Percentiles rank a stretch among this genome's conserved stretches.
Conservation (phyloP, 108 stramenopile genomes). For the Seminavis robusta region DNA sequence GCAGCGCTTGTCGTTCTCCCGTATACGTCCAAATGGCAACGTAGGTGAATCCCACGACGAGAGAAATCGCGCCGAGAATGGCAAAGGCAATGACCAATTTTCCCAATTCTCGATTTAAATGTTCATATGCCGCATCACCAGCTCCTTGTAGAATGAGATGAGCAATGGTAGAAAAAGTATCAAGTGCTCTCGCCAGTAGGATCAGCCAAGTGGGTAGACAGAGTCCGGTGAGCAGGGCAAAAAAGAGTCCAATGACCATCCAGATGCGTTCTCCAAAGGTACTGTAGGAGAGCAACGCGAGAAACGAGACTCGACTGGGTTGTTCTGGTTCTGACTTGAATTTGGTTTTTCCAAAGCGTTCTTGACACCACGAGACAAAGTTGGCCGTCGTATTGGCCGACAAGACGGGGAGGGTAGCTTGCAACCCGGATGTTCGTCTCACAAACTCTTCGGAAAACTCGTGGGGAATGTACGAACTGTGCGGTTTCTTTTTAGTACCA, state of each 20-base stretch:
- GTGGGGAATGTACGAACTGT: no score
- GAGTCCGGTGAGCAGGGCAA: conserved; percentile 29
- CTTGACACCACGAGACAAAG: no score
- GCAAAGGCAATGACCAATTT: no score
- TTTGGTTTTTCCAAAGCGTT: neutral
- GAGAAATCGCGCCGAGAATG: conserved; percentile 36
- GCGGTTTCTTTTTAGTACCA: no score
- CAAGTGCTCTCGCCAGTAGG: conserved; percentile 25
- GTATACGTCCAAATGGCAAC: conserved; percentile 52
- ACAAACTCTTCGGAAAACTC: no score
- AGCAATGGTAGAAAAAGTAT: conserved; percentile 32
- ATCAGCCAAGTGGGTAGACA: conserved; percentile 40
- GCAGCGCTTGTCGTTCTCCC: conserved; percentile 43
- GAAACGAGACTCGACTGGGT: neutral
- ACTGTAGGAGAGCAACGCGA: neutral
- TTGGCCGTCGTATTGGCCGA: no score
- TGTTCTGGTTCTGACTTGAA: neutral
- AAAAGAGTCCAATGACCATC: conserved; percentile 5
- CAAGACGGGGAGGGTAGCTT: no score
- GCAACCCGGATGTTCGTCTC: no score
- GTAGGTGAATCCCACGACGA: conserved; percentile 31
- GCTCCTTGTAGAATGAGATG: no score
- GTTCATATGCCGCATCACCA: no score
- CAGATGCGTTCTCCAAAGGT: neutral
- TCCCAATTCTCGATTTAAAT: no score